A percentile compares a stretch with the other conserved stretches of the same genome.
Evolutionary conservation across 2,329 filamentous ascomycete genomes (phyloP).

Genomic region (Fusarium chlamydosporum): DNA sequence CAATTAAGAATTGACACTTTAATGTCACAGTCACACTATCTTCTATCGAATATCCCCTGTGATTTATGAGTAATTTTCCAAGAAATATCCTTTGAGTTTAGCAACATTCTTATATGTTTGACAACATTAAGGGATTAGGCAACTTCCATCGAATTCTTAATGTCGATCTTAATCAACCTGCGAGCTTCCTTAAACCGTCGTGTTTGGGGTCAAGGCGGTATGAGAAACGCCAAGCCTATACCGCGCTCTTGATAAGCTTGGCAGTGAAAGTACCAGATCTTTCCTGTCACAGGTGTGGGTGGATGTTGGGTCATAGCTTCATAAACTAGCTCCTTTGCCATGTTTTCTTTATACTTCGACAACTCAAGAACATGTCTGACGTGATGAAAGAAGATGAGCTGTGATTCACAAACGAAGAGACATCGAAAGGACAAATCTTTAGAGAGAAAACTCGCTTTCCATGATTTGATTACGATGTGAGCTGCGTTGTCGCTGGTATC

Average conservation of each 20-base stretch:
- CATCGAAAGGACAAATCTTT: not conserved
- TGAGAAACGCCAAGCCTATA: constrained; percentile 18
- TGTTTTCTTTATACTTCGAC: not conserved
- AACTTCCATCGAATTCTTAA: not conserved
- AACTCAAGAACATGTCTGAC: not conserved
- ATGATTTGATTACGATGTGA: constrained; percentile 20
- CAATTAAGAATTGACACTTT: constrained; percentile 49
- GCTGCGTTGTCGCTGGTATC: constrained; percentile 31
- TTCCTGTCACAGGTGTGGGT: not conserved
- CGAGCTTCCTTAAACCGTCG: not conserved
- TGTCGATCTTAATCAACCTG: constrained; percentile 31
- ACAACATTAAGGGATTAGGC: not conserved
- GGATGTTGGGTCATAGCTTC: not conserved
- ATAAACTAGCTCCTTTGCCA: not conserved
- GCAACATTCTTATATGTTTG: not conserved
- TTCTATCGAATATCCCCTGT: not conserved
- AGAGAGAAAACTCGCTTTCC: constrained; percentile 1
- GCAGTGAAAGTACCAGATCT: constrained; percentile 9
- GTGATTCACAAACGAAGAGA: not conserved
- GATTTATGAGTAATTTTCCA: not conserved
- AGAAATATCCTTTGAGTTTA: not conserved
- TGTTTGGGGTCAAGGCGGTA: not conserved
- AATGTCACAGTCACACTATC: constrained; percentile 34
- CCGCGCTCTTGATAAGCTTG: constrained; percentile 16
- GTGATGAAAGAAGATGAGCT: not conserved